A percentile compares a stretch with the other conserved stretches of the same genome.
Conservation (phyloP, 352 stramenopile species). For the Phytophthora foliorum region DNA sequence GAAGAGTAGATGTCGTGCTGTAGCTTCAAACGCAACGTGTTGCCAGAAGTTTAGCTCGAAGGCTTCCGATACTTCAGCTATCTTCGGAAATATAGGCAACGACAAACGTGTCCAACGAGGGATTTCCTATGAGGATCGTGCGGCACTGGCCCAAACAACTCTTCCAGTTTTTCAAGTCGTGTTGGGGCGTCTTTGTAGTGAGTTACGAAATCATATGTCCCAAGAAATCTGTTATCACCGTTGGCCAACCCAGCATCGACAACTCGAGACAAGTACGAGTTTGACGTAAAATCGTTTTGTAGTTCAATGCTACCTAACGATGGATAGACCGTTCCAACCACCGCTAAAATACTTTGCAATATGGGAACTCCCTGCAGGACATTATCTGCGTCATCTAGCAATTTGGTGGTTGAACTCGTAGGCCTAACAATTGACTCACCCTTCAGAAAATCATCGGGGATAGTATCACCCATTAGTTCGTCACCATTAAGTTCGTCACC, state of each 20-base stretch:
- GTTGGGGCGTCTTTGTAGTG: neutral
- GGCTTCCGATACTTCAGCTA: constrained; percentile 2
- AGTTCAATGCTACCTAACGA: neutral
- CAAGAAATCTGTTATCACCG: neutral
- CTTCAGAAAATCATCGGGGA: neutral
- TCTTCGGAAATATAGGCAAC: constrained; percentile 2
- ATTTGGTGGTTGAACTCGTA: neutral
- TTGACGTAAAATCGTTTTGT: neutral
- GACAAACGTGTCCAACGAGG: neutral
- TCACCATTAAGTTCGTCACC: neutral
- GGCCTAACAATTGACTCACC: neutral
- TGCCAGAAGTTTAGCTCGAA: constrained; percentile 5
- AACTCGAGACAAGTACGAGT: neutral
- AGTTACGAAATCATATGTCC: neutral
- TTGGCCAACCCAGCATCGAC: neutral
- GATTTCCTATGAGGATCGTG: neutral
- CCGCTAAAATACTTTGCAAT: neutral
- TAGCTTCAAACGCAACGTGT: constrained; percentile 2
- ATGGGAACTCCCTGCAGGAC: neutral
- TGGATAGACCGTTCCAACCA: neutral
- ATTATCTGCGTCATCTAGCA: neutral
- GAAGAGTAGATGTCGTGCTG: neutral
- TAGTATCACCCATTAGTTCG: neutral
- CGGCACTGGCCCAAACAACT: neutral
- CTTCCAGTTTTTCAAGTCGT: neutral